phyloP scores from a whole-genome alignment of 2,329 filamentous ascomycete species.

The Apiospora pterosperma region DNA sequence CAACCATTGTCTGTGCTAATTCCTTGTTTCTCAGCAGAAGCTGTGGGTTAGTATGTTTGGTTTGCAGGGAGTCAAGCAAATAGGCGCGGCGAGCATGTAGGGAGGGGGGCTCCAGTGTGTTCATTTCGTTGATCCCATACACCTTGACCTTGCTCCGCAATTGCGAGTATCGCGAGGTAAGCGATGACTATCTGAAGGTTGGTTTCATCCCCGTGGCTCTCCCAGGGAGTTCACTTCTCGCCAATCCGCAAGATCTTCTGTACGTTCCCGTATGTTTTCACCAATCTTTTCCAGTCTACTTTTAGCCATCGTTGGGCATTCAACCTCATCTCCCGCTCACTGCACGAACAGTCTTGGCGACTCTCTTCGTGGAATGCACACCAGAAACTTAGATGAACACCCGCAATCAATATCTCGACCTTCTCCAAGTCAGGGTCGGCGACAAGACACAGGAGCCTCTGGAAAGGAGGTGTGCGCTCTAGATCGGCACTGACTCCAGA shows the following conservation, averaged over 20 bases:
- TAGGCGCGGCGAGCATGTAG: not conserved
- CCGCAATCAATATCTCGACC: conserved; percentile 34
- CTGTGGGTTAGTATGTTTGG: not conserved
- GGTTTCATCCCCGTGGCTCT: not conserved
- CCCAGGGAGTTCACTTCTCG: not conserved
- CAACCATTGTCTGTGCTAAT: not conserved
- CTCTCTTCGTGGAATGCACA: conserved; percentile 35
- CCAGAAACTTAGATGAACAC: conserved; percentile 34
- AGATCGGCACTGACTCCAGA: not conserved
- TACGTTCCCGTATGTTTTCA: conserved; percentile 2
- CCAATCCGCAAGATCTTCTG: not conserved
- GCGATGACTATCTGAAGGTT: not conserved
- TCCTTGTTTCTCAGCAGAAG: not conserved
- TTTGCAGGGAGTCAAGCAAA: not conserved
- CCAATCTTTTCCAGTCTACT: conserved; percentile 8
- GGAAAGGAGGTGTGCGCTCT: conserved; percentile 20
- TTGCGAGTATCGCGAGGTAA: not conserved
- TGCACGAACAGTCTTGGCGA: not conserved
- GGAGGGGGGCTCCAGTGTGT: not conserved
- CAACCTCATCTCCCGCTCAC: not conserved
- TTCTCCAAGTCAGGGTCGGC: conserved; percentile 41
- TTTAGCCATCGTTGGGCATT: conserved; percentile 4
- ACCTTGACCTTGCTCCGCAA: not conserved
- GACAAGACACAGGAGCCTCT: conserved; percentile 37
- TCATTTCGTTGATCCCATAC: not conserved